Percentiles rank a stretch among this genome's conserved stretches.
phyloP scores from a whole-genome alignment of 1,284 basidiomycete genomes.

The Ceratobasidium sp. region DNA sequence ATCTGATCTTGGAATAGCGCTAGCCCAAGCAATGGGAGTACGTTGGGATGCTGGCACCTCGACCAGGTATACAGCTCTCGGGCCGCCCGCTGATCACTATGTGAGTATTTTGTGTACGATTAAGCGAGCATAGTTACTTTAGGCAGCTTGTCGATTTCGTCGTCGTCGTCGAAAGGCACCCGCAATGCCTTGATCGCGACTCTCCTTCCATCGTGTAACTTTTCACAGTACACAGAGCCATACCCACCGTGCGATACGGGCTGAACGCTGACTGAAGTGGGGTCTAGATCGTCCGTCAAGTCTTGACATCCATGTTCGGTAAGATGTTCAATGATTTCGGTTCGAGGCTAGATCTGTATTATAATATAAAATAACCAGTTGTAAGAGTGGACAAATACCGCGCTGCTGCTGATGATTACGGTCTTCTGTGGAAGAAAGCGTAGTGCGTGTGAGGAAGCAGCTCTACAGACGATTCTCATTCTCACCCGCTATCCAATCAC shows the following conservation, averaged over 20 bases:
- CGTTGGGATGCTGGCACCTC: slow-evolving; percentile 14
- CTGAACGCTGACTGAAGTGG: neutral
- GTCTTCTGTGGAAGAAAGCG: neutral
- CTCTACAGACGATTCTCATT: too few species aligned
- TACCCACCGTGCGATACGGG: slow-evolving; percentile 2
- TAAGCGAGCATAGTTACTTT: neutral
- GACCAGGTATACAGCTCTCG: slow-evolving; percentile 22
- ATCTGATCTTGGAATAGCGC: neutral
- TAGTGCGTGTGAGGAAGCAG: neutral
- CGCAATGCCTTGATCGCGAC: slow-evolving; percentile 26
- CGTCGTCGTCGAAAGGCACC: neutral
- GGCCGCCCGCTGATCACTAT: neutral
- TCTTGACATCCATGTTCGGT: slow-evolving; percentile 12
- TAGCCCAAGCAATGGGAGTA: slow-evolving; percentile 16
- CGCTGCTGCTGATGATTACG: neutral
- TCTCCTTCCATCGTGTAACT: neutral
- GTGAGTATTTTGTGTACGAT: neutral
- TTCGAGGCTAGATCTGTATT: neutral
- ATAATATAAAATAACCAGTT: neutral
- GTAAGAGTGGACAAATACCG: neutral
- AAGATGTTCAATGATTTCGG: neutral
- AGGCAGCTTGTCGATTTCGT: neutral
- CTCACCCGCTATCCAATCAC: too few species aligned
- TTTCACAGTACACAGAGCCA: slow-evolving; percentile 9
- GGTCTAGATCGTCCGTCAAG: neutral